Evolutionary conservation across 352 stramenopile genomes (phyloP).

Genomic region (Albugo candida): DNA sequence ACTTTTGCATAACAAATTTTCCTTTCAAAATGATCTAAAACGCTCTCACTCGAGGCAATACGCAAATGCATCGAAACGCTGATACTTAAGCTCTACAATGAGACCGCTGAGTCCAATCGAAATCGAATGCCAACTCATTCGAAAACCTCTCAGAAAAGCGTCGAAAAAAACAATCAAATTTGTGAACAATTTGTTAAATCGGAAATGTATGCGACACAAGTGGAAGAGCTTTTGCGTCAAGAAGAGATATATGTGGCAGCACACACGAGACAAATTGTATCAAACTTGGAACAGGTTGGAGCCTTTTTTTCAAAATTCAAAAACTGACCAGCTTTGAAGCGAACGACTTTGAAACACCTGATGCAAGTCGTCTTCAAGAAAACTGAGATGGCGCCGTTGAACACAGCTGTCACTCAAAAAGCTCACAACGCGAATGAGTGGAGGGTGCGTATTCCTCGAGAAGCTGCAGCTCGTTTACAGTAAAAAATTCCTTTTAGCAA

Average conservation of each 20-base stretch:
- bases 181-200: background rate
- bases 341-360: slow-evolving; percentile 6
- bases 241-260: slow-evolving; percentile 19
- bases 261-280: background rate
- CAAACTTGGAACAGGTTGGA: background rate
- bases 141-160: background rate
- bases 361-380: slow-evolving; percentile 6
- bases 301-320: background rate
- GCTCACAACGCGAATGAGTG: slow-evolving; percentile 11
- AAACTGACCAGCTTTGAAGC: slow-evolving; percentile 2
- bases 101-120: slow-evolving; percentile 1
- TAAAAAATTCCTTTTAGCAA: slow-evolving; percentile 7
- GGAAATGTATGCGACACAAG: slow-evolving; percentile 25
- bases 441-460: background rate
- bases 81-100: background rate
- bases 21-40: background rate
- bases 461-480: background rate
- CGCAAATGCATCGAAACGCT: background rate
- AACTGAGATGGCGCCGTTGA: background rate
- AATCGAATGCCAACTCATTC: background rate
- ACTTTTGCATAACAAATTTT: background rate
- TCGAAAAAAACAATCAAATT: slow-evolving; percentile 3
- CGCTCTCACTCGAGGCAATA: background rate
- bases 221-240: slow-evolving; percentile 22
- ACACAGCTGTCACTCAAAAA: background rate